A percentile compares a stretch with the other conserved stretches of the same genome.
Conservation (phyloP, 1,139 yeast genomes). For the Saccharomycopsis crataegensis region DNA sequence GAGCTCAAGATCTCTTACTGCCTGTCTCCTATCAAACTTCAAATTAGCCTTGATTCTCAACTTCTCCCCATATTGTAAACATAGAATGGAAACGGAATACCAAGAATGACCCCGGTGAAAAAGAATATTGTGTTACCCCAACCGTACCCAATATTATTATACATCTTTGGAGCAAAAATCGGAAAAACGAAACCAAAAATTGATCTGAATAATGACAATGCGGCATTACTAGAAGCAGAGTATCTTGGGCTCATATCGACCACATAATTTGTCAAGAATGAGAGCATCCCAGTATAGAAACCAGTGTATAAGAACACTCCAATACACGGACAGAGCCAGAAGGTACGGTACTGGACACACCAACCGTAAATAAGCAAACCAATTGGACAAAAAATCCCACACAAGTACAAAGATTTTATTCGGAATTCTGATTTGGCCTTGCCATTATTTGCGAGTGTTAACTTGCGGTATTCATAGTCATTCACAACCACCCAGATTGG, state of each 20-base stretch:
- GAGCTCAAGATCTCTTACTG: constrained; percentile 34
- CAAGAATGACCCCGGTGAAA: constrained; percentile 45
- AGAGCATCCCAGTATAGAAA: constrained; percentile 7
- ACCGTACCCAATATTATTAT: constrained; percentile 43
- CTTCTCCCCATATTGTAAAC: constrained; percentile 45
- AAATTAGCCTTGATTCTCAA: constrained; percentile 51
- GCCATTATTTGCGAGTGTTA: constrained; percentile 38
- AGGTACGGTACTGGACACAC: constrained; percentile 43
- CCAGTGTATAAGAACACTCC: constrained; percentile 6
- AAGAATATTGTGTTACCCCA: constrained; percentile 64
- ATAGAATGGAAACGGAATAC: constrained; percentile 57
- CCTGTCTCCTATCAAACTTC: constrained; percentile 35
- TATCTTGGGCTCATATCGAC: constrained; percentile 61
- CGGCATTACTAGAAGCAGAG: constrained; percentile 54
- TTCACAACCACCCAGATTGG: constrained; percentile 38
- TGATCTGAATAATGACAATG: constrained; percentile 56
- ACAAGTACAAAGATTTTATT: constrained; percentile 36
- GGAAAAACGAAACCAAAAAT: constrained; percentile 52
- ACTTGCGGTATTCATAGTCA: constrained; percentile 32
- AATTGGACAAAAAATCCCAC: constrained; percentile 42
- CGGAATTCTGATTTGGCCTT: constrained; percentile 51
- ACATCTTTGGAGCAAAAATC: constrained; percentile 40
- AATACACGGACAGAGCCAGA: constrained; percentile 52
- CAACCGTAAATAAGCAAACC: constrained; percentile 52
- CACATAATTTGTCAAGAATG: constrained; percentile 32